Evolutionary conservation across 2,329 filamentous ascomycete species (phyloP).

Genomic region (Aspergillus sp.): DNA sequence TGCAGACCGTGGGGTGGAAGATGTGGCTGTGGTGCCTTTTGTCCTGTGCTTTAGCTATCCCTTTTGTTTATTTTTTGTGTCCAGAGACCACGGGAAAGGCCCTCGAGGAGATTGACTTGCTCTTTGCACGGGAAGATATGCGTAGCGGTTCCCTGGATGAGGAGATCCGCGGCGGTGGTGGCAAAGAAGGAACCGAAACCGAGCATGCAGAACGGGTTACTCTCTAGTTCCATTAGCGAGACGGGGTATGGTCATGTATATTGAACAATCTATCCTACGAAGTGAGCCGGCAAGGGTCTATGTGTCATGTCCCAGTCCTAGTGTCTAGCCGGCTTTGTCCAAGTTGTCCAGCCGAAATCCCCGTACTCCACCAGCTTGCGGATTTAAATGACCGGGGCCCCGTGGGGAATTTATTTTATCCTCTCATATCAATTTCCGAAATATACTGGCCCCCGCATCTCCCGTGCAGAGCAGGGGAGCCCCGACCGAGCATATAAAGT

Average conservation of each 20-base stretch:
- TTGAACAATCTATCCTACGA: no score
- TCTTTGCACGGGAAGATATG: not conserved
- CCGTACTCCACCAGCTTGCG: no score
- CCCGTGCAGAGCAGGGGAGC: not conserved
- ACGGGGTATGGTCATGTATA: no score
- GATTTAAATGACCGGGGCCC: not conserved
- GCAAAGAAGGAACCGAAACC: not conserved
- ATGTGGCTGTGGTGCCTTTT: slow-evolving; percentile 1
- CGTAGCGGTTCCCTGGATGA: not conserved
- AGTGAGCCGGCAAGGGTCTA: no score
- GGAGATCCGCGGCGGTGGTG: not conserved
- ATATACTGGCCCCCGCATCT: no score
- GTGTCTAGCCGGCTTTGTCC: not conserved
- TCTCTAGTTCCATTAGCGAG: no score
- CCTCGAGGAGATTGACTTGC: not conserved
- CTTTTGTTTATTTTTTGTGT: slow-evolving; percentile 1
- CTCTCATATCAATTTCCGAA: no score
- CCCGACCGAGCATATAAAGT: not conserved
- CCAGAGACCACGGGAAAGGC: not conserved
- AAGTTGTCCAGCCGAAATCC: not conserved
- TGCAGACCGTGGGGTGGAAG: slow-evolving; percentile 5
- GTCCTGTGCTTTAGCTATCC: not conserved
- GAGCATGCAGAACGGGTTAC: not conserved
- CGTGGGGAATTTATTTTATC: not conserved
- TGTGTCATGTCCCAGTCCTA: no score